Base-by-base conservation (phyloP, 2,329 filamentous ascomycete species). In the Aspergillus neotritici region DNA sequence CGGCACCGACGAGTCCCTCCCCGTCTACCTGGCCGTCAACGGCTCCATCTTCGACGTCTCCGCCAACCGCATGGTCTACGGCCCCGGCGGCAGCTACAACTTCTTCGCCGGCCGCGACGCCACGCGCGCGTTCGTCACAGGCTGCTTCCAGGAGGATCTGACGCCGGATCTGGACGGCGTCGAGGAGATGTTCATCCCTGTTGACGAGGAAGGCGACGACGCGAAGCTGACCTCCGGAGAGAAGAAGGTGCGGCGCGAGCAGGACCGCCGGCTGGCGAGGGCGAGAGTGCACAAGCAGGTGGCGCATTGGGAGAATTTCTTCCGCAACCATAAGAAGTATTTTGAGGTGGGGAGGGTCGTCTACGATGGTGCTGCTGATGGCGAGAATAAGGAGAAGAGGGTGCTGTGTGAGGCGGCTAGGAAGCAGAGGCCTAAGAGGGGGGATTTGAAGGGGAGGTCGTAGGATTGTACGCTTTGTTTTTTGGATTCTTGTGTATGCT, bases 101-200 rank as follows among this genome's bases (percentile, higher is more conserved):
- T 83, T 85, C 69, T 95, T 98, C 66, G 80, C 89, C 0, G 93
- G 91, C 48, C 77, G 77, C 49, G 93, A 98, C 67, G 90, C 91
- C 29, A 82, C 86, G 11, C 84, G 93, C 37, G 88, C 84, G 14
- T 98, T 89, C 66, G 82, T 98, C 8, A 97, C 93, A 2, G 88
- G 87, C 13, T 98, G 93, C 67, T 98, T 98, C 70, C 72, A 79
- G 31, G 84, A 88, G 51, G 93, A 98, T 72, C 74, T 83, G 28
- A 93, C 83, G 2, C 77, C 86, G 3, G 93, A 98, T 69, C 71
- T 96, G 64, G 79, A 86, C 48, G 93, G 93, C 35, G 84, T 87
- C 4, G 93, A 97, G 70, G 78, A 83, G 50, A 93, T 94, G 79
- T 97, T 81, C 68, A 65, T 83, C 2, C 79, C 80, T 1, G 63